Evolutionary conservation across 2,329 filamentous ascomycete genomes (phyloP), one percentile per base, ranked within the genome.

Genomic region (Tothia fuscella): DNA sequence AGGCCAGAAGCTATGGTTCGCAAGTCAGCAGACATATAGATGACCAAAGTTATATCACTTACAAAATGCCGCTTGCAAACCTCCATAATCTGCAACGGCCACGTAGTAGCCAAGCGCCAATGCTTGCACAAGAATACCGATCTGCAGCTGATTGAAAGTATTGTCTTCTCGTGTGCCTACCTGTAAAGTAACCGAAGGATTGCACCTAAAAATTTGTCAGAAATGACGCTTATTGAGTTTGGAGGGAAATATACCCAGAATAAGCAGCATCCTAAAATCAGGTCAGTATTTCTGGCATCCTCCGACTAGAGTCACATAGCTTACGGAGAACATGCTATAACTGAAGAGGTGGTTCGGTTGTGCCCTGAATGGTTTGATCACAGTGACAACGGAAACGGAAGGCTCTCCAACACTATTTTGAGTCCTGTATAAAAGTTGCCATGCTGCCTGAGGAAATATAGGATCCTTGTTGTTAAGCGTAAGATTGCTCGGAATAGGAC

Each of bases 381-480:
- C 42, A 2, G 42, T 44, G 22, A 40, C 36, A 17, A 44, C 42
- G 17, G 34, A 28, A 25, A 30, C 42, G 9, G 26, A 31, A 14
- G 42, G 35, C 17, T 32, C 36, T n/a, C 36, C 42, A 7, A 44
- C 42, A 17, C 42, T 44, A n/a, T 44, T 40, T 17, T 38, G 33
- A 12, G 42, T 39, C 20, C 42, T 30, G 42, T 44, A 44, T 21
- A 41, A 16, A 19, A 44, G 7, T 16, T 44, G 42, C 26, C 33
- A 44, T 26, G 36, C 36, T 21, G 25, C 36, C 17, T 41, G 22
- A n/a, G 29, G 21, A 19, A 19, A 31, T 24, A 44, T 38, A 6
- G 35, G 22, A n/a, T 38, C 24, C n/a, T 26, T 13, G 20, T 44
- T 44, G 26, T 44, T 31, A 10, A 44, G 20, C 12, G 42, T 41